phyloP scores from a whole-genome alignment of 257 asterid genomes.

The Solanum boliviense region DNA sequence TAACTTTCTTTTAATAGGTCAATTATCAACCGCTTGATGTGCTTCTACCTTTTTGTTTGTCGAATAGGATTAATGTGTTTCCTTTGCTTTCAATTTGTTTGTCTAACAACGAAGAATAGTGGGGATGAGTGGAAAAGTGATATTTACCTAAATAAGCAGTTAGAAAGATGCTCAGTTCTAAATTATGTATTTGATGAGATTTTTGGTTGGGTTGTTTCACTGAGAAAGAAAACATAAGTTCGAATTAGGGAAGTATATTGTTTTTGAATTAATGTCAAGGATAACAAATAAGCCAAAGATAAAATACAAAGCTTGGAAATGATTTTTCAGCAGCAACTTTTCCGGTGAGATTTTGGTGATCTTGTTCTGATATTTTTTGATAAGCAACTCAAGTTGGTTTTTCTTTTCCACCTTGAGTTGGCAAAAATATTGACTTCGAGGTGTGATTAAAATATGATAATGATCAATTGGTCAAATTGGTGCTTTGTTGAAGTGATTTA shows the following conservation, averaged over 20 bases:
- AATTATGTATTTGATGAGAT: neutral
- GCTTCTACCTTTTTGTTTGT: neutral
- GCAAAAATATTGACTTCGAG: neutral
- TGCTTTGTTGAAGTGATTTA: neutral
- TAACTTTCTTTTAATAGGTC: neutral
- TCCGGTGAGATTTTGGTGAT: neutral
- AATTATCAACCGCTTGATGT: neutral
- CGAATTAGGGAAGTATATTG: neutral
- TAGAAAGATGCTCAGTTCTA: neutral
- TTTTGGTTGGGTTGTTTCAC: neutral
- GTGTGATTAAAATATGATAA: neutral
- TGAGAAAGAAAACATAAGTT: neutral
- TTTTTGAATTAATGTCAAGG: neutral
- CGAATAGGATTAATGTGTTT: neutral
- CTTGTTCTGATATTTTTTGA: neutral
- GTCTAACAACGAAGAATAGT: neutral
- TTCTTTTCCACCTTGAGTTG: neutral
- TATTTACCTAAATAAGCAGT: neutral
- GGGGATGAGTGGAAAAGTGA: neutral
- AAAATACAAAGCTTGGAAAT: neutral
- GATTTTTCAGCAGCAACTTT: neutral
- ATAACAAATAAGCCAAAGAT: neutral
- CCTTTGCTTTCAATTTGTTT: neutral
- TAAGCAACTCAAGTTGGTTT: neutral
- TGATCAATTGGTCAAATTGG: neutral